Base-by-base conservation (phyloP, 2,329 filamentous ascomycete genomes). In the Setomelanomma holmii region DNA sequence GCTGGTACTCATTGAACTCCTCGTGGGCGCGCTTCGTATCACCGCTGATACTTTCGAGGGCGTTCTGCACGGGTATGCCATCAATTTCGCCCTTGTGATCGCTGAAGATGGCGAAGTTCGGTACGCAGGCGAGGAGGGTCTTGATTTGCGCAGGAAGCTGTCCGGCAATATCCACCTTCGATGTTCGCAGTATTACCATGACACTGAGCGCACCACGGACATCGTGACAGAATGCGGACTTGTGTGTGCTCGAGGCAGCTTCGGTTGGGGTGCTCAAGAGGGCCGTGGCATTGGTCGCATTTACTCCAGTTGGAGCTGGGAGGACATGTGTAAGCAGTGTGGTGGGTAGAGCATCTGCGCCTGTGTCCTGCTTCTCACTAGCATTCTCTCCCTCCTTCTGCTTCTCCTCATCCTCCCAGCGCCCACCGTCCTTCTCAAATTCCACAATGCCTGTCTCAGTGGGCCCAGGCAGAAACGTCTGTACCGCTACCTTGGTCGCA, bases 141-240 rank as follows among this genome's bases (percentile, higher is more conserved):
- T 76, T 67, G 51, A 85, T 78, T 59, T 86, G 83, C 2, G 78
- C 69, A 1, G 83, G 82, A 2, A 86, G 76, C 63, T 85, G 84
- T 22, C 81, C 77, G 46, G 75, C 69, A 12, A 82, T 77, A 60
- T 86, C 84, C 6, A 82, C 83, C 14, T 84, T 83, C 46, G 84
- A 84, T 0, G 84, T 86, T 56, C 82, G 81, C 55, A 87, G 74
- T 8, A 85, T 73, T 14, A 86, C 78, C 53, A 86, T 80, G 40
- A 86, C 70, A 62, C 86, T 77, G 3, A 82, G 75, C 3, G 74
- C 72, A 22, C 72, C 73, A 1, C 59, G 53, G 21, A 67, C 64
- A 7, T 69, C 58, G 35, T 58, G 64, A 55, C 67, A 73, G 30
- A 58, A 56, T 6, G 54, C 56, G 7, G 27, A 17, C 7, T 48